phyloP scores from a whole-genome alignment of 345 rosid species.

The Viola odorata region DNA sequence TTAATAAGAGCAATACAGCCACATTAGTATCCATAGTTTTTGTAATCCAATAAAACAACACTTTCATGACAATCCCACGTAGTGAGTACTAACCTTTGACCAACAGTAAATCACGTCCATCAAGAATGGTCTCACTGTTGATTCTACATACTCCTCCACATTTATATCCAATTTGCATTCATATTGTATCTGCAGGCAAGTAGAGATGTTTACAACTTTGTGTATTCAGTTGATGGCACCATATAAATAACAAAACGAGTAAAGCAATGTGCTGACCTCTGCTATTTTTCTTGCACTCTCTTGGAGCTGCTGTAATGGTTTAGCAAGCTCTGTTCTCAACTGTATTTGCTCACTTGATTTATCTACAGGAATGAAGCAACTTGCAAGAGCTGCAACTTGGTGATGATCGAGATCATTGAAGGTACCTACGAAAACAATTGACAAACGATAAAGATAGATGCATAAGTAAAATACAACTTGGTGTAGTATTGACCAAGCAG shows the following conservation, averaged over 20 bases:
- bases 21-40: no score
- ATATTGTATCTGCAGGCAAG: slow-evolving; percentile 67
- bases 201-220: slow-evolving; percentile 2
- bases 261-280: slow-evolving; percentile 44
- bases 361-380: slow-evolving; percentile 98
- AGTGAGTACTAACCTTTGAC: slow-evolving; percentile 64
- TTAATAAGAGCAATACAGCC: no score
- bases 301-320: slow-evolving; percentile 93
- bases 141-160: slow-evolving; percentile 91
- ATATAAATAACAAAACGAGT: neutral
- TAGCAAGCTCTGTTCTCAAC: slow-evolving; percentile 79
- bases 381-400: slow-evolving; percentile 95
- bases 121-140: slow-evolving; percentile 85
- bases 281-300: slow-evolving; percentile 96
- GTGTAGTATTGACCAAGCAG: slow-evolving; percentile 3
- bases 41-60: no score
- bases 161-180: slow-evolving; percentile 91
- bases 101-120: slow-evolving; percentile 97
- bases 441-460: neutral
- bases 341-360: slow-evolving; percentile 83
- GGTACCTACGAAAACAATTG: slow-evolving; percentile 50
- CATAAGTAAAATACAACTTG: neutral
- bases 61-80: no score
- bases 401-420: slow-evolving; percentile 96
- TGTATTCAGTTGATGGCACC: slow-evolving; percentile 1